Percentiles rank a stretch among this genome's conserved stretches.
Conservation (phyloP, 495 filamentous ascomycete genomes). For the Hyaloscypha finlandica region DNA sequence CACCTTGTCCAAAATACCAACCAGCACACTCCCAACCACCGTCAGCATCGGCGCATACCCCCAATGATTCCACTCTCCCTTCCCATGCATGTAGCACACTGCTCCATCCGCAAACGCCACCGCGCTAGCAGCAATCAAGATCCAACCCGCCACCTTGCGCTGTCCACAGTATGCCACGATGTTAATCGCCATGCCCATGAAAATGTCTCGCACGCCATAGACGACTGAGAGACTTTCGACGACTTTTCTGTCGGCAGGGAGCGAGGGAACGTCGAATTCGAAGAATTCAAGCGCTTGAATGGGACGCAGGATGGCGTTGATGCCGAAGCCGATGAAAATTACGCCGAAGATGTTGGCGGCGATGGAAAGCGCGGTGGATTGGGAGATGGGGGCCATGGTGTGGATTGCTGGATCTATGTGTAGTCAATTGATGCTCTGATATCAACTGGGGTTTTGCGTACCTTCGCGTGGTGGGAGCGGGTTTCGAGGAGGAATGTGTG, state of each 20-base stretch:
- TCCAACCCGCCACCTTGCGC: conserved; percentile 46
- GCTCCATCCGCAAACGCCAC: conserved; percentile 51
- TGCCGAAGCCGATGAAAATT: conserved; percentile 49
- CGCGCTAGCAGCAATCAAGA: conserved; percentile 43
- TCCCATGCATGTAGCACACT: conserved; percentile 30
- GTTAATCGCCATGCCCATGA: conserved; percentile 53
- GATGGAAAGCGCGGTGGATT: conserved; percentile 29
- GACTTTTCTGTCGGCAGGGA: conserved; percentile 35
- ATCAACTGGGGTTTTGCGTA: neutral
- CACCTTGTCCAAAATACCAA: conserved; percentile 18
- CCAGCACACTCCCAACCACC: conserved; percentile 38
- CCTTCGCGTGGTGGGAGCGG: neutral
- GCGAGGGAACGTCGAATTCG: conserved; percentile 40
- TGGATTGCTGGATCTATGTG: neutral
- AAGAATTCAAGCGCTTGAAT: conserved; percentile 49
- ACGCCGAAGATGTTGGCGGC: conserved; percentile 42
- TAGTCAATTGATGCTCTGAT: neutral
- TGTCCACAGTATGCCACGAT: conserved; percentile 41
- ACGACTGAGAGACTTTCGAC: conserved; percentile 46
- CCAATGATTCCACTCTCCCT: conserved; percentile 57
- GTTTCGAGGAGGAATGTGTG: neutral
- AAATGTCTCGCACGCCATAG: conserved; percentile 55
- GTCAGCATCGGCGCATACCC: conserved; percentile 50
- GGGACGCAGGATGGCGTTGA: conserved; percentile 50
- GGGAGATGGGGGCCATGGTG: conserved; percentile 22